Evolutionary conservation across 129 eudicot genomes (phyloP), one percentile per base, ranked within the genome.

Genomic region (Tanacetum coccineum): DNA sequence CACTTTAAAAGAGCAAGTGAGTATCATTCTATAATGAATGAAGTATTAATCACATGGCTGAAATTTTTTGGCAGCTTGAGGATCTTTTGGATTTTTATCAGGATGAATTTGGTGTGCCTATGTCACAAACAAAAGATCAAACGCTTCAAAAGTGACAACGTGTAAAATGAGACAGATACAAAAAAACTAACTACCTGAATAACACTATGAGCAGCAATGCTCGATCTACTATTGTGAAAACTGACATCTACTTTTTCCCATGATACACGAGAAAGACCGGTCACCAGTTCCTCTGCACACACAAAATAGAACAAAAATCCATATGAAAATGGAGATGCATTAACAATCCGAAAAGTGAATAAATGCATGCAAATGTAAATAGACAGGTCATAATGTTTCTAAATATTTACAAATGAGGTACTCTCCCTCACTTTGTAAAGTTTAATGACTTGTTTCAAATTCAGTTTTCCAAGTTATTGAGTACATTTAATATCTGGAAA

Each of bases 241-340:
- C 98, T 93, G 65, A 93, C 98, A 54, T 93, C 98, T 25, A 93
- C 96, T 73, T 93, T 93, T 70, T 93, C 95, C 98, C 98, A 93
- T 39, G 96, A 84, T 28, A 93, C 81, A 44, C 96, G 86, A 74
- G n/a, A n/a, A n/a, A n/a, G n/a, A n/a, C n/a, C n/a, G n/a, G n/a
- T n/a, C 95, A 93, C 71, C n/a, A n/a, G n/a, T n/a, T 84, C 86
- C 91, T 93, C 98, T 88, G 86, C 76, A 74, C 47, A 19, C 25
- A 44, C 8, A 39, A 45, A 66, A 46, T 39, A 64, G 59, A 66
- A 21, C 12, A 46, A 69, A 40, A 9, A 47, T 47, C 60, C 48
- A 60, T 59, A 70, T n/a, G 54, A 58, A 0, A 47, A 44, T 4
- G 40, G 1, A 2, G 49, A 56, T 45, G 28, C 6, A 1, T 56